phyloP scores from a whole-genome alignment of 2,329 filamentous ascomycete species.

The Hortaea werneckii region DNA sequence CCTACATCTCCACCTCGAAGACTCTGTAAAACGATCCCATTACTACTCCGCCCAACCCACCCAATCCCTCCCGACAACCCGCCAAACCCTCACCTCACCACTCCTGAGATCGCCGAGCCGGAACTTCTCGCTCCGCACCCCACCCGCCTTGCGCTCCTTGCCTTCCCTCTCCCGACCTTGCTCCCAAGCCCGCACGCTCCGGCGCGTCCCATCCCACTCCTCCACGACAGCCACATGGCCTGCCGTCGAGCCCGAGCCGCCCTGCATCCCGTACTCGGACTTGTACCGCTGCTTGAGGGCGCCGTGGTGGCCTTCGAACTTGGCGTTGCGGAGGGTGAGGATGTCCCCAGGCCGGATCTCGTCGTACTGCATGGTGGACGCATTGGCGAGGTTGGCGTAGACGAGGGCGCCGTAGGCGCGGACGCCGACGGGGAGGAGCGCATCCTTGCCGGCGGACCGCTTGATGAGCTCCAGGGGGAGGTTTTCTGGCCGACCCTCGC shows the following conservation, averaged over 20 bases:
- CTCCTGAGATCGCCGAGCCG: constrained; percentile 83
- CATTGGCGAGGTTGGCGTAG: constrained; percentile 91
- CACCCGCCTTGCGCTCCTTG: constrained; percentile 40
- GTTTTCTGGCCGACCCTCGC: constrained; percentile 69
- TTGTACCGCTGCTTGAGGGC: constrained; percentile 92
- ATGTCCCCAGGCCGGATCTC: constrained; percentile 92
- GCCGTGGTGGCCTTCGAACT: constrained; percentile 78
- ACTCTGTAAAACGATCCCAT: too few species aligned
- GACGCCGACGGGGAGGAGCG: constrained; percentile 73
- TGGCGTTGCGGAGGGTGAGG: constrained; percentile 81
- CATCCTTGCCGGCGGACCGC: constrained; percentile 48
- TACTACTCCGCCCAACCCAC: constrained; percentile 62
- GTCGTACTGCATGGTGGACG: constrained; percentile 78
- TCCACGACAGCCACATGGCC: constrained; percentile 84
- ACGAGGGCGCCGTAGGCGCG: constrained; percentile 85
- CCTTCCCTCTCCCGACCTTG: constrained; percentile 77
- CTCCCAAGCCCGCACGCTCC: constrained; percentile 92
- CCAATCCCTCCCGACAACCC: constrained; percentile 85
- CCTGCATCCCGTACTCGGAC: constrained; percentile 52
- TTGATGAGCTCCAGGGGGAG: constrained; percentile 68
- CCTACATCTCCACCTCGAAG: neutral
- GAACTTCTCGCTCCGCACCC: constrained; percentile 82
- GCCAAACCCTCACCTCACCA: constrained; percentile 95
- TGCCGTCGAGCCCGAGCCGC: neutral
- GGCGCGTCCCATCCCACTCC: constrained; percentile 98